Evolutionary conservation across 257 asterid species (phyloP).

Genomic region (Petrea volubilis): DNA sequence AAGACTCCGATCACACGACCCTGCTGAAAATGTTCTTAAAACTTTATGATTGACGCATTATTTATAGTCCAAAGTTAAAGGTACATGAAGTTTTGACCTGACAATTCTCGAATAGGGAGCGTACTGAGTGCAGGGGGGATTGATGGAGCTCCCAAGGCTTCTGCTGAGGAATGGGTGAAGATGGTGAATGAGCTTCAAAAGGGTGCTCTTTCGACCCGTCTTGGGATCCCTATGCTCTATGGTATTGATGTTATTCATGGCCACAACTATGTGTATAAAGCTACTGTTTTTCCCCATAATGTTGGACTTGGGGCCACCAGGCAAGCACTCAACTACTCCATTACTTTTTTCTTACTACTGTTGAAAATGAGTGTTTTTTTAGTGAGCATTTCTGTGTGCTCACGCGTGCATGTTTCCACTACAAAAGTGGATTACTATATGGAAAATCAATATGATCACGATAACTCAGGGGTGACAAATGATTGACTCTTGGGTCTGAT

Average conservation of each 20-base stretch:
- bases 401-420: background rate
- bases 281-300: slow-evolving; percentile 67
- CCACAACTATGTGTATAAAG: slow-evolving; percentile 47
- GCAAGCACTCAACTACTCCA: slow-evolving; percentile 23
- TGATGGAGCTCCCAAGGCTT: slow-evolving; percentile 35
- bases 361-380: background rate
- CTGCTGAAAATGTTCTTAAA: background rate
- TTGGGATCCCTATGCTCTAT: slow-evolving; percentile 56
- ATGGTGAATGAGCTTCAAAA: slow-evolving; percentile 51
- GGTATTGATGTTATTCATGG: slow-evolving; percentile 62
- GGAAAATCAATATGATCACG: too few species aligned
- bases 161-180: slow-evolving; percentile 50
- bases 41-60: background rate
- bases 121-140: slow-evolving; percentile 64
- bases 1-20: background rate
- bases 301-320: slow-evolving; percentile 65
- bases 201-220: slow-evolving; percentile 55
- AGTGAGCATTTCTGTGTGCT: background rate
- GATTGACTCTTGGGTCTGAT: too few species aligned
- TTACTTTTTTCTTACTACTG: background rate
- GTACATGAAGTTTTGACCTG: background rate
- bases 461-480: too few species aligned
- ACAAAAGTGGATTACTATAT: too few species aligned
- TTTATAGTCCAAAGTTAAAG: background rate
- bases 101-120: slow-evolving; percentile 45